phyloP scores from a whole-genome alignment of 768 basidiomycete species.

The Boletus rufocinnamomeus region DNA sequence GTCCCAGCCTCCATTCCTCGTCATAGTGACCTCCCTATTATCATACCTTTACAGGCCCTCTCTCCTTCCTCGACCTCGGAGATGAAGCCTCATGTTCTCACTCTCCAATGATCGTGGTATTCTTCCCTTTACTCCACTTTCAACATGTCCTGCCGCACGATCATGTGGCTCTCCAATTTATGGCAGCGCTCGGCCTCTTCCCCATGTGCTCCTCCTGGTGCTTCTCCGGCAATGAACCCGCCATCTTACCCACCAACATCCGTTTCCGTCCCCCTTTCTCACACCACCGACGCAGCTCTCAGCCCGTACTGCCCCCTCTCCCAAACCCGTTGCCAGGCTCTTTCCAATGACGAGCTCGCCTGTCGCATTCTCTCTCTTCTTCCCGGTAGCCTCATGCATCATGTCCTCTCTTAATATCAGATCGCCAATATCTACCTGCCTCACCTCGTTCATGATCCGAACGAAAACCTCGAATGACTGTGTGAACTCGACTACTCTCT shows the following conservation, averaged over 20 bases:
- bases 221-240: slow-evolving; percentile 29
- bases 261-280: slow-evolving; percentile 3
- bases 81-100: slow-evolving; percentile 38
- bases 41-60: slow-evolving; percentile 21
- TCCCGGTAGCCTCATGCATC: slow-evolving; percentile 31
- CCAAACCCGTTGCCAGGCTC: not conserved
- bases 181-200: slow-evolving; percentile 24
- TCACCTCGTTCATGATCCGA: slow-evolving; percentile 35
- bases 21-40: slow-evolving; percentile 28
- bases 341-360: not conserved
- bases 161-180: slow-evolving; percentile 24
- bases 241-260: not conserved
- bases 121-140: slow-evolving; percentile 31
- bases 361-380: slow-evolving; percentile 4
- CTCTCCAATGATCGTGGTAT: slow-evolving; percentile 29
- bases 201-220: slow-evolving; percentile 6
- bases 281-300: slow-evolving; percentile 6
- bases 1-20: slow-evolving; percentile 12
- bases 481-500: slow-evolving; percentile 21
- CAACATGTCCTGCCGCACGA: slow-evolving; percentile 32
- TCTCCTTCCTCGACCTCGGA: slow-evolving; percentile 34
- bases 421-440: slow-evolving; percentile 30
- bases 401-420: slow-evolving; percentile 34
- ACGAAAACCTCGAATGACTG: slow-evolving; percentile 25
- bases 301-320: not conserved